Conservation (phyloP, 1,284 basidiomycete genomes). For the Moesziomyces antarcticus region DNA sequence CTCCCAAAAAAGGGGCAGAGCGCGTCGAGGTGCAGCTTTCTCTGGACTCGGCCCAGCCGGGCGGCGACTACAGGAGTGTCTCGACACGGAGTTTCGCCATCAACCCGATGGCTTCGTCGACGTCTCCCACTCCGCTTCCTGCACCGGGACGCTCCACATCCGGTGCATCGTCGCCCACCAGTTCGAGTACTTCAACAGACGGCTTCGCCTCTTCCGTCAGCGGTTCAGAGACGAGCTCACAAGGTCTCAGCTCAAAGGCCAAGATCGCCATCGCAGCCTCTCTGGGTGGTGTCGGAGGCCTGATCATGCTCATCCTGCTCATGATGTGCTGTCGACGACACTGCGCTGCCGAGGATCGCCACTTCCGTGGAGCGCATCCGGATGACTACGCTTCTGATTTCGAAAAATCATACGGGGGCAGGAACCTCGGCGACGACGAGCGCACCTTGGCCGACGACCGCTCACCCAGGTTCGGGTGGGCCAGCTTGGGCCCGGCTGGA, state of each 20-base stretch:
- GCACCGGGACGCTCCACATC: conserved; percentile 5
- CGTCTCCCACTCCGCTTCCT: conserved; percentile 20
- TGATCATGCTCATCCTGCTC: conserved; percentile 48
- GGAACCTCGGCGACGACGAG: conserved; percentile 40
- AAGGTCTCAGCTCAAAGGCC: conserved; percentile 38
- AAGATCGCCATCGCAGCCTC: conserved; percentile 52
- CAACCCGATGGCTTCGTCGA: conserved; percentile 6
- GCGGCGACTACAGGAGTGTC: conserved; percentile 3
- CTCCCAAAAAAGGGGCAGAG: conserved; percentile 21
- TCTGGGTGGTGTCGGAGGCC: conserved; percentile 50
- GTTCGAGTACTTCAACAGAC: conserved; percentile 6
- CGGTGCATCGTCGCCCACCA: background rate
- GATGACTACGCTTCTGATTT: conserved; percentile 17
- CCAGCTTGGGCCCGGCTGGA: conserved; percentile 10
- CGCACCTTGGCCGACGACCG: conserved; percentile 46
- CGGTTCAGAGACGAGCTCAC: conserved; percentile 7
- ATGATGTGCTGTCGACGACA: conserved; percentile 54
- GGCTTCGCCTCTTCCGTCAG: conserved; percentile 18
- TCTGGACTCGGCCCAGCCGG: conserved; percentile 4
- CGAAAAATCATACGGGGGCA: conserved; percentile 25
- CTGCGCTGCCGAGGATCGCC: conserved; percentile 50
- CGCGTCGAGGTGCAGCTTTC: conserved; percentile 23
- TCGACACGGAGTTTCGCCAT: conserved; percentile 23
- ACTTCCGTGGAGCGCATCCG: conserved; percentile 26
- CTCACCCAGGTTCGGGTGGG: conserved; percentile 39